phyloP scores from a whole-genome alignment of 257 asterid genomes.

The Verbena officinalis region DNA sequence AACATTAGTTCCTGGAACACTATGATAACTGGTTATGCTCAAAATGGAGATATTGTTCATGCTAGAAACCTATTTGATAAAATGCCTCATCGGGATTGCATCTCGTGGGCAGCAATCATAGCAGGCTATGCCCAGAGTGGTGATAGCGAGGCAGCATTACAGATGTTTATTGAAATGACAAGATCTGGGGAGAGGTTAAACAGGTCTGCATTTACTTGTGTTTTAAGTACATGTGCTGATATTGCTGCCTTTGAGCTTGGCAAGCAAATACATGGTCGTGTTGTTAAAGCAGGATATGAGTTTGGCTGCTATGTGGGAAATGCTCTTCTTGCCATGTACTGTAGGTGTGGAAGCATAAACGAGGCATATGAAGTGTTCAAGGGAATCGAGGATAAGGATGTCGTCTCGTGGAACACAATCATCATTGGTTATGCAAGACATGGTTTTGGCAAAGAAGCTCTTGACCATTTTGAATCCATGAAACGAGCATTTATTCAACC shows the following conservation, averaged over 20 bases:
- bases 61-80: constrained; percentile 69
- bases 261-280: constrained; percentile 77
- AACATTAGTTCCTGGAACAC: constrained; percentile 94
- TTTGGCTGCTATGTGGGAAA: constrained; percentile 81
- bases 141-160: constrained; percentile 63
- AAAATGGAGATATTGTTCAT: constrained; percentile 55
- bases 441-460: constrained; percentile 82
- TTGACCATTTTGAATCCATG: constrained; percentile 66
- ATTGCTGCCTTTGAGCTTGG: constrained; percentile 88
- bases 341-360: constrained; percentile 87
- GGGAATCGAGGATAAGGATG: constrained; percentile 70
- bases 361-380: constrained; percentile 69
- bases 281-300: constrained; percentile 76
- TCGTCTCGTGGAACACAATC: constrained; percentile 90
- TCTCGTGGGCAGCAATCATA: constrained; percentile 96
- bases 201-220: constrained; percentile 64
- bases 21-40: constrained; percentile 87
- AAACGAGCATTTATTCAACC: constrained; percentile 55
- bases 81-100: constrained; percentile 81
- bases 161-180: constrained; percentile 59
- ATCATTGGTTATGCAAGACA: constrained; percentile 89
- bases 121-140: constrained; percentile 82
- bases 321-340: constrained; percentile 93
- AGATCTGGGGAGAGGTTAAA: constrained; percentile 70
- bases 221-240: constrained; percentile 86